Conservation (phyloP, 176 grass and related monocot species). For the Aegilops longissima region DNA sequence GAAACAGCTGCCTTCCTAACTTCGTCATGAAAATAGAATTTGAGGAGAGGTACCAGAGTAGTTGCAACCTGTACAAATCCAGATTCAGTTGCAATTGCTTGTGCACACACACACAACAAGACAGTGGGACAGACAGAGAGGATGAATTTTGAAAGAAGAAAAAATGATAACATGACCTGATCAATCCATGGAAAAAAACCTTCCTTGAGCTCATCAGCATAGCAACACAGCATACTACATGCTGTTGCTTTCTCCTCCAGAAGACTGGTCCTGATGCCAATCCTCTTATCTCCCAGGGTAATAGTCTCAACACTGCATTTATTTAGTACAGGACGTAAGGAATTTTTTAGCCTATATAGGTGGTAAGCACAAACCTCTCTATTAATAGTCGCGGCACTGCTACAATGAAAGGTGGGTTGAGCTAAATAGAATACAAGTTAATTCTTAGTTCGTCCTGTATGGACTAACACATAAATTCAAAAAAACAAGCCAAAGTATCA, state of each 20-base stretch:
- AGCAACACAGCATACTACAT: constrained; percentile 87
- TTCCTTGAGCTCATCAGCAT: constrained; percentile 89
- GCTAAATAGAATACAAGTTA: neutral
- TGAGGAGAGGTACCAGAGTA: constrained; percentile 76
- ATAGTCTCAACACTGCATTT: constrained; percentile 75
- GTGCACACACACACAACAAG: neutral
- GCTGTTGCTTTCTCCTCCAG: constrained; percentile 88
- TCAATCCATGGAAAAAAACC: constrained; percentile 95
- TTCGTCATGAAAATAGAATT: constrained; percentile 92
- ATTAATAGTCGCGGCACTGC: neutral
- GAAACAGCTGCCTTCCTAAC: constrained; percentile 81
- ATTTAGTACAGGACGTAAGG: neutral
- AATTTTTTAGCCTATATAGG: neutral
- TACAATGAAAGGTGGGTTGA: constrained; percentile 14
- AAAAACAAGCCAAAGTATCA: constrained; percentile 2
- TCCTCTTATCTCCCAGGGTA: constrained; percentile 78
- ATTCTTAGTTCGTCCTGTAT: neutral
- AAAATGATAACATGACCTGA: constrained; percentile 46
- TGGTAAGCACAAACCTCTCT: neutral
- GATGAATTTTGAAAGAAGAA: neutral
- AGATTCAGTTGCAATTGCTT: constrained; percentile 25
- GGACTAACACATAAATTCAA: neutral
- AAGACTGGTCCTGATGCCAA: constrained; percentile 72
- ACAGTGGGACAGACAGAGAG: neutral
- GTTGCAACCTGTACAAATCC: constrained; percentile 64